These are phyloP conservation scores for Nemania serpens DNA, from an alignment of 2,329 filamentous ascomycete genomes.

Conservation along the genomic window DNA sequence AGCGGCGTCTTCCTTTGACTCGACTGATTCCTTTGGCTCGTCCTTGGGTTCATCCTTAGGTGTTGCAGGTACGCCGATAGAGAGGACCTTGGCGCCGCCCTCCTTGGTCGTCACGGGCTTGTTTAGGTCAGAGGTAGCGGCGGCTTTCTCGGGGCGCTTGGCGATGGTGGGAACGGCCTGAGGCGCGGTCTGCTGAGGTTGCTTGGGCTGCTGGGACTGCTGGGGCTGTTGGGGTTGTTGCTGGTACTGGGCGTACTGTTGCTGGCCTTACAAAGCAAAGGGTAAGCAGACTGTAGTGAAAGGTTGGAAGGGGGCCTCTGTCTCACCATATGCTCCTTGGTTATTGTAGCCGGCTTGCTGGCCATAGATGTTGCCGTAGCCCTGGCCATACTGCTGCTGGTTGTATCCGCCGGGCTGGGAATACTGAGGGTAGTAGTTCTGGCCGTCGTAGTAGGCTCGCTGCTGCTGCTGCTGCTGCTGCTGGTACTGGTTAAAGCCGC, in stretches of 20 bases:
- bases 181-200: conserved; percentile 48
- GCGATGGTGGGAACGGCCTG: conserved; percentile 61
- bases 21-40: conserved; percentile 39
- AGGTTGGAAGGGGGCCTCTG: not conserved
- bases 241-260: conserved; percentile 60
- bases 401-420: conserved; percentile 49
- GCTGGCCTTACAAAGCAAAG: conserved; percentile 45
- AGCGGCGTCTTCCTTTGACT: conserved; percentile 40
- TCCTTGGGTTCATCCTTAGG: conserved; percentile 59
- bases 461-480: conserved; percentile 49
- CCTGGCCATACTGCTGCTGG: conserved; percentile 56
- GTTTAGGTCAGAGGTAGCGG: conserved; percentile 49
- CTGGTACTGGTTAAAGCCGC: conserved; percentile 63
- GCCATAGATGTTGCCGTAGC: conserved; percentile 57
- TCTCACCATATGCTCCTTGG: conserved; percentile 48
- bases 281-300: conserved; percentile 1
- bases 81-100: conserved; percentile 69
- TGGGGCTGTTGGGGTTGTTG: conserved; percentile 54
- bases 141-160: conserved; percentile 60
- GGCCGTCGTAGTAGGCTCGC: conserved; percentile 54
- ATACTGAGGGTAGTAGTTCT: conserved; percentile 62
- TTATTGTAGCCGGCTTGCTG: conserved; percentile 48
- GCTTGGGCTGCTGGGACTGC: conserved; percentile 46
- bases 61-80: conserved; percentile 66
- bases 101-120: conserved; percentile 60